phyloP scores from a whole-genome alignment of 1,284 basidiomycete species.

The Filobasidium uniguttulatum region DNA sequence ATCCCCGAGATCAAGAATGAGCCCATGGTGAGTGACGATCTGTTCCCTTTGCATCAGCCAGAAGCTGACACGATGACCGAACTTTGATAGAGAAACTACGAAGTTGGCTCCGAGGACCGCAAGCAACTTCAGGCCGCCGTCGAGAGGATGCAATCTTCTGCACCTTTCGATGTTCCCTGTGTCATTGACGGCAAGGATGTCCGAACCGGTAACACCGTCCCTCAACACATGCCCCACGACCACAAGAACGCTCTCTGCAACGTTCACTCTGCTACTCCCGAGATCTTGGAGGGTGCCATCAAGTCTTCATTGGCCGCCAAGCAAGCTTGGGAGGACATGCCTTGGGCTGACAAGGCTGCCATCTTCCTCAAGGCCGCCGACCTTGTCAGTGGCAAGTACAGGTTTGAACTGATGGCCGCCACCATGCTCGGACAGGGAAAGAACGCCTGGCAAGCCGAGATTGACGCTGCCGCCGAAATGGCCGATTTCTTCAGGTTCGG shows the following conservation, averaged over 20 bases:
- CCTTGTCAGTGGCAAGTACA: slow-evolving; percentile 82
- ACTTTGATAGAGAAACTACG: slow-evolving; percentile 48
- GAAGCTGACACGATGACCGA: too few species aligned
- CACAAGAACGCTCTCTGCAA: slow-evolving; percentile 66
- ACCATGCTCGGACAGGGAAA: slow-evolving; percentile 98
- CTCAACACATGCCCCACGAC: slow-evolving; percentile 70
- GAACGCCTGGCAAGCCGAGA: slow-evolving; percentile 99
- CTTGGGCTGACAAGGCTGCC: slow-evolving; percentile 90
- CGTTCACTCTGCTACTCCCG: slow-evolving; percentile 77
- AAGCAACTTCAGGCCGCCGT: slow-evolving; percentile 60
- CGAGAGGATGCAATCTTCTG: slow-evolving; percentile 60
- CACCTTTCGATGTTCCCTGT: slow-evolving; percentile 83
- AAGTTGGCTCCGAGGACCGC: slow-evolving; percentile 66
- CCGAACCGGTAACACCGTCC: slow-evolving; percentile 65
- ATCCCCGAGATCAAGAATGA: slow-evolving; percentile 76
- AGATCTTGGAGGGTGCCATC: slow-evolving; percentile 66
- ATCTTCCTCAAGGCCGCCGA: slow-evolving; percentile 98
- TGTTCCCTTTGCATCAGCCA: neutral
- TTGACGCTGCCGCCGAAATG: slow-evolving; percentile 94
- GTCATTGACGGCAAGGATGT: slow-evolving; percentile 81
- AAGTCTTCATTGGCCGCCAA: slow-evolving; percentile 78
- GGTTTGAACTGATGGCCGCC: slow-evolving; percentile 86
- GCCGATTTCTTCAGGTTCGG: slow-evolving; percentile 93
- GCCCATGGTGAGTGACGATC: slow-evolving; percentile 55
- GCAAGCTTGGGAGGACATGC: slow-evolving; percentile 77